Conservation (phyloP, 139 green algal species). For the Picochlorum sp. region DNA sequence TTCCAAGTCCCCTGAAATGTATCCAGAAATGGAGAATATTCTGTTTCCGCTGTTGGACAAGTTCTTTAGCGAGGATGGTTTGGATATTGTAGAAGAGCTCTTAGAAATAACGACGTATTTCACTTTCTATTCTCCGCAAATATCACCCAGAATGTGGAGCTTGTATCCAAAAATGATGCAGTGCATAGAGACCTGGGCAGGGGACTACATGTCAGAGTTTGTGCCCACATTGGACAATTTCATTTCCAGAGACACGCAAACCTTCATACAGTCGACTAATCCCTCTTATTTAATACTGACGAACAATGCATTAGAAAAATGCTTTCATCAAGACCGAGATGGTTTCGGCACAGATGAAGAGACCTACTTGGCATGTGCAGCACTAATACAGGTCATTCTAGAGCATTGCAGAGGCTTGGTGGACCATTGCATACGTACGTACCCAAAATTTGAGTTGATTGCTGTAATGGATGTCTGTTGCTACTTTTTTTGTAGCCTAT, state of each 20-base stretch:
- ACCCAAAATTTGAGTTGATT: slow-evolving; percentile 52
- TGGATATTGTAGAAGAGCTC: slow-evolving; percentile 89
- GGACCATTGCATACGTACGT: slow-evolving; percentile 64
- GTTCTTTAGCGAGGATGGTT: slow-evolving; percentile 47
- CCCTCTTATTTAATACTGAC: not conserved
- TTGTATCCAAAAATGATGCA: slow-evolving; percentile 77
- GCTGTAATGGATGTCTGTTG: not conserved
- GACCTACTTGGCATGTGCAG: slow-evolving; percentile 48
- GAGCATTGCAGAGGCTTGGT: slow-evolving; percentile 63
- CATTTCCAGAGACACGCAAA: slow-evolving; percentile 66
- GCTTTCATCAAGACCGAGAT: slow-evolving; percentile 40
- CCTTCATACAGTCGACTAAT: slow-evolving; percentile 41
- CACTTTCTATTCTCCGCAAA: slow-evolving; percentile 72
- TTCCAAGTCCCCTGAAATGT: slow-evolving; percentile 55
- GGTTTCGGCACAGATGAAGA: not conserved
- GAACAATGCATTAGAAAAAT: not conserved
- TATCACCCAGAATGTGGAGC: slow-evolving; percentile 72
- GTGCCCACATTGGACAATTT: slow-evolving; percentile 88
- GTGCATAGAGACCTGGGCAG: slow-evolving; percentile 63
- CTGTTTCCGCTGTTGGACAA: slow-evolving; percentile 77
- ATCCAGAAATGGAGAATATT: slow-evolving; percentile 67
- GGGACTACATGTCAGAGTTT: slow-evolving; percentile 81
- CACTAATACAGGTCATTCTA: slow-evolving; percentile 74
- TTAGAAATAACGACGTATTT: slow-evolving; percentile 73
- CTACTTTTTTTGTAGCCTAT: not conserved